These are phyloP conservation scores for Camellia granthamiana DNA, from an alignment of 148 eudicot genomes.

Conservation along the genomic window DNA sequence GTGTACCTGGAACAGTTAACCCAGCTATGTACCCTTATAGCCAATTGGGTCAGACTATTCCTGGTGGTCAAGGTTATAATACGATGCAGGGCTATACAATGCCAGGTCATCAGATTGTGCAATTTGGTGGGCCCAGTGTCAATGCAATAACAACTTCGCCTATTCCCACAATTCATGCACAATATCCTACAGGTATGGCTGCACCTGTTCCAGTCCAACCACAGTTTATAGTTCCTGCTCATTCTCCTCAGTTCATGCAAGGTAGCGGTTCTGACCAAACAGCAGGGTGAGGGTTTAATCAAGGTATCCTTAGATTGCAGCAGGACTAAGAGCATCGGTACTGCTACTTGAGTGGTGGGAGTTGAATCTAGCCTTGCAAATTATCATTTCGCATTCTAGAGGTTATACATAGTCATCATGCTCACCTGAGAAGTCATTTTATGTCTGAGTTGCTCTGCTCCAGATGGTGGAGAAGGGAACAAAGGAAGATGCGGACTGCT, in stretches of 20 bases:
- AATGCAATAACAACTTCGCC: constrained; percentile 66
- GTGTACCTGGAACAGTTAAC: constrained; percentile 75
- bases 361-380: constrained; percentile 93
- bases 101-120: constrained; percentile 77
- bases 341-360: constrained; percentile 95
- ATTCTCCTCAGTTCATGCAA: constrained; percentile 81
- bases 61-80: constrained; percentile 60
- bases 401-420: constrained; percentile 73
- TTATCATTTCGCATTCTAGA: constrained; percentile 76
- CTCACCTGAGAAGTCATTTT: constrained; percentile 63
- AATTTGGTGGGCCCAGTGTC: constrained; percentile 61
- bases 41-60: constrained; percentile 64
- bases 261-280: constrained; percentile 84
- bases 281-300: constrained; percentile 76
- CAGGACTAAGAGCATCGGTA: constrained; percentile 92
- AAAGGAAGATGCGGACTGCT: constrained; percentile 42
- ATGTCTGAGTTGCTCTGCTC: constrained; percentile 58
- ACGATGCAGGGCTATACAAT: constrained; percentile 65
- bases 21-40: constrained; percentile 72
- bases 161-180: constrained; percentile 60
- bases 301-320: constrained; percentile 90
- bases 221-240: constrained; percentile 71
- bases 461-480: constrained; percentile 43
- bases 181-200: constrained; percentile 69
- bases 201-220: constrained; percentile 70